phyloP scores from a whole-genome alignment of 129 eudicot species.

The Silybum marianum region DNA sequence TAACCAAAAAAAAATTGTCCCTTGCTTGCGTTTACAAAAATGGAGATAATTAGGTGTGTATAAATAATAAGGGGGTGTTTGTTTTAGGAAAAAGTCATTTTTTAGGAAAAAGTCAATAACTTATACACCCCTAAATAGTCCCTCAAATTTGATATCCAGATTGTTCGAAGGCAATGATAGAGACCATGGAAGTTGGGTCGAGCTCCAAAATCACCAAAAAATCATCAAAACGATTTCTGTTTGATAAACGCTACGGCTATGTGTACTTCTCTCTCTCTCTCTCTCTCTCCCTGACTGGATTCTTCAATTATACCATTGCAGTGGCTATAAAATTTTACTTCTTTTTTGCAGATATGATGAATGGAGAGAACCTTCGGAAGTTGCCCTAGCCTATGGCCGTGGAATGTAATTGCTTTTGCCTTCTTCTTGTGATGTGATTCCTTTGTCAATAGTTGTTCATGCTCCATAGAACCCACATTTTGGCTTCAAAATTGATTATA shows the following conservation, averaged over 20 bases:
- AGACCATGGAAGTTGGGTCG: slow-evolving; percentile 22
- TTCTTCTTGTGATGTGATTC: not conserved
- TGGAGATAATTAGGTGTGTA: no score
- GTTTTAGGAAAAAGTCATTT: no score
- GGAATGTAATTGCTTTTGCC: slow-evolving; percentile 50
- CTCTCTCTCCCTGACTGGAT: not conserved
- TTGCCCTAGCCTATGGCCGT: slow-evolving; percentile 75
- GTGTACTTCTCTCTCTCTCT: slow-evolving; percentile 41
- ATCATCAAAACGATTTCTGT: slow-evolving; percentile 48
- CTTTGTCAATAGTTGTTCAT: not conserved
- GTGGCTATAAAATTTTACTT: not conserved
- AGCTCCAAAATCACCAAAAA: slow-evolving; percentile 18
- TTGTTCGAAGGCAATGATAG: not conserved
- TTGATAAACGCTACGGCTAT: slow-evolving; percentile 72
- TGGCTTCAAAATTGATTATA: not conserved
- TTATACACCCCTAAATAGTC: no score
- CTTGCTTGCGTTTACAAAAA: no score
- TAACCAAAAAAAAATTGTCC: no score
- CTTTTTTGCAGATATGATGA: slow-evolving; percentile 61
- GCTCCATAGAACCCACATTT: not conserved
- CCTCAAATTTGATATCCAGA: not conserved
- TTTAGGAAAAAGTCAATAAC: no score
- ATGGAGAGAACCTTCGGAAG: slow-evolving; percentile 68
- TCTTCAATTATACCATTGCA: slow-evolving; percentile 17
- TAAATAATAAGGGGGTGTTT: no score